Conservation (phyloP, 164 flowering plant genomes). For the Chloranthus sessilifolius region DNA sequence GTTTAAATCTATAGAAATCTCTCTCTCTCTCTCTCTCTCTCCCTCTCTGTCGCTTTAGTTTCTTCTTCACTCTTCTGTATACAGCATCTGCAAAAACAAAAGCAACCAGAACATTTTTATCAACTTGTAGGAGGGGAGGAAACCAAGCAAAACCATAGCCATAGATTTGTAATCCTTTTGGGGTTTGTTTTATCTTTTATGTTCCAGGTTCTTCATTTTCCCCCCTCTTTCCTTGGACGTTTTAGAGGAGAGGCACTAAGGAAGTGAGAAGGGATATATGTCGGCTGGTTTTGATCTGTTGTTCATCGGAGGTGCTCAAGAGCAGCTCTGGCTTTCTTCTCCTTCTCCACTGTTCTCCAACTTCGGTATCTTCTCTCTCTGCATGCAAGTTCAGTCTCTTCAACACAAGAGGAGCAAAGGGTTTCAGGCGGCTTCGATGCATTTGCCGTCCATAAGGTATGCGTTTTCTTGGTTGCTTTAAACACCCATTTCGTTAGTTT, state of each 20-base stretch:
- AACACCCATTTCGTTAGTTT: constrained; percentile 5
- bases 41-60: too few relatives aligned
- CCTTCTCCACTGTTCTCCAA: background rate
- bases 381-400: constrained; percentile 24
- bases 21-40: too few relatives aligned
- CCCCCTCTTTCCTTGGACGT: constrained; percentile 9
- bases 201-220: too few relatives aligned
- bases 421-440: constrained; percentile 77
- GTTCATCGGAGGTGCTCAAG: constrained; percentile 41
- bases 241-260: constrained; percentile 4
- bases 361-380: constrained; percentile 19
- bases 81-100: too few relatives aligned
- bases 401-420: constrained; percentile 20
- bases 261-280: constrained; percentile 48
- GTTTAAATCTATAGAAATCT: too few relatives aligned
- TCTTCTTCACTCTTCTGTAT: too few relatives aligned
- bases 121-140: too few relatives aligned
- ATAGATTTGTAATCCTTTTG: constrained; percentile 50
- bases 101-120: too few relatives aligned
- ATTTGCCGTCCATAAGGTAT: constrained; percentile 81
- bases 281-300: constrained; percentile 55
- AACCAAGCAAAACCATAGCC: constrained; percentile 49
- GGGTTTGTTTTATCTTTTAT: constrained; percentile 1
- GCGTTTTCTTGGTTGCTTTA: constrained; percentile 4
- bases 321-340: constrained; percentile 44